phyloP scores from a whole-genome alignment of 805 yeast genomes.

The Wickerhamomyces sydowiorum region DNA sequence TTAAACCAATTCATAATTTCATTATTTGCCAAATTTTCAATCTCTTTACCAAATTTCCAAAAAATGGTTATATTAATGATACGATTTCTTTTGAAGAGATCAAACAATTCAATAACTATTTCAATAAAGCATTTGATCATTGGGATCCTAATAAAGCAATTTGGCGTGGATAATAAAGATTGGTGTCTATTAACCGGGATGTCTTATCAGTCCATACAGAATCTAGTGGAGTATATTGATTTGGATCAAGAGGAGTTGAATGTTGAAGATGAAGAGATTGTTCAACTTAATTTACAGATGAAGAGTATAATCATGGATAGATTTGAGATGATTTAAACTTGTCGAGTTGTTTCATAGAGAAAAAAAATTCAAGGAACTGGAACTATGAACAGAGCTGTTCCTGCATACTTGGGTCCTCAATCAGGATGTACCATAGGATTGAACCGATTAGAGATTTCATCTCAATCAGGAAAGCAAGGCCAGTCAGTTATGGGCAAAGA shows the following conservation, averaged over 20 bases:
- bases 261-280: background rate
- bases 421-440: too few relatives aligned
- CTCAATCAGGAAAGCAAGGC: background rate
- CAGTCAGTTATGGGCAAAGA: too few relatives aligned
- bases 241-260: background rate
- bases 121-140: conserved; percentile 1
- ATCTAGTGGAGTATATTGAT: background rate
- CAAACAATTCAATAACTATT: background rate
- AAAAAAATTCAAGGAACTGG: too few relatives aligned
- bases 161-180: background rate
- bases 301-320: background rate
- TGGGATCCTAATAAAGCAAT: background rate
- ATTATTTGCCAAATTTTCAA: background rate
- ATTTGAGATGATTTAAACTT: conserved; percentile 1
- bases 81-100: background rate
- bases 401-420: too few relatives aligned
- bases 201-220: background rate
- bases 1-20: background rate
- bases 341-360: too few relatives aligned
- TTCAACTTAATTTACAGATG: conserved; percentile 1
- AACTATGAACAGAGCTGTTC: too few relatives aligned
- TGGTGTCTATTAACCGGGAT: conserved; percentile 1
- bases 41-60: background rate
- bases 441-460: background rate
- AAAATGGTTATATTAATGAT: conserved; percentile 3